Evolutionary conservation across 192 early-diverging fungal genomes (phyloP), one percentile per base, ranked within the genome.

Genomic region (Gaertneriomyces semiglobifer): DNA sequence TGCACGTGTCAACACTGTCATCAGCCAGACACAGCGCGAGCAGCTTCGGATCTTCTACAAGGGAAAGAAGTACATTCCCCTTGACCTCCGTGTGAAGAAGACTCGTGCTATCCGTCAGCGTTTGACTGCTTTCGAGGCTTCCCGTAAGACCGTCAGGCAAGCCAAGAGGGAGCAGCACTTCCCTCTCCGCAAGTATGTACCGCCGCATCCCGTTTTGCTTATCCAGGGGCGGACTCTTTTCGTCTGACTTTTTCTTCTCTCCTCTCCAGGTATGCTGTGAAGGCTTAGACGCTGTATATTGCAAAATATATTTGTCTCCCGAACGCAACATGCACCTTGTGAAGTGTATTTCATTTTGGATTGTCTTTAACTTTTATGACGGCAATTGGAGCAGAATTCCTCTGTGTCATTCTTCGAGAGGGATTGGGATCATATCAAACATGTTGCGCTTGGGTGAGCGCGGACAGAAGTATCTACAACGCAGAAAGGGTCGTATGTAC

Each of bases 71-170:
- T 91, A 92, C 84, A 72, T 86, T 46, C 96, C 96, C 65, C 81
- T 94, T 68, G 96, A 99, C 82, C 90, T 99, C 81, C 92, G 96
- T 75, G 82, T 81, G 77, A 99, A 99, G 91, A 93, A 94, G 89
- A 99, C 95, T 69, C 93, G 96, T 77, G 96, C 96, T 69, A 90
- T 98, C 80, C 93, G 96, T 63, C 92, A 94, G 72, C 89, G 89
- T 65, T 83, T 99, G 81, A 94, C 93, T 85, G 75, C 83, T 73
- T 62, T 77, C 75, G 92, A 98, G 84, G 72, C 76, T 48, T 73
- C 86, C 63, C 75, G 75, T 73, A 94, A 90, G 89, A 98, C 96
- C 67, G 69, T 90, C 67, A 88, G 86, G 81, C 89, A 93, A 79
- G 79, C 81, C 68, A 96, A 96, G 90, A 91, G 92, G 88, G 84